Percentiles rank a stretch among this genome's conserved stretches.
These are phyloP conservation scores for Adansonia rubrostipa DNA, from an alignment of 441 rosid genomes.

Conservation along the genomic window DNA sequence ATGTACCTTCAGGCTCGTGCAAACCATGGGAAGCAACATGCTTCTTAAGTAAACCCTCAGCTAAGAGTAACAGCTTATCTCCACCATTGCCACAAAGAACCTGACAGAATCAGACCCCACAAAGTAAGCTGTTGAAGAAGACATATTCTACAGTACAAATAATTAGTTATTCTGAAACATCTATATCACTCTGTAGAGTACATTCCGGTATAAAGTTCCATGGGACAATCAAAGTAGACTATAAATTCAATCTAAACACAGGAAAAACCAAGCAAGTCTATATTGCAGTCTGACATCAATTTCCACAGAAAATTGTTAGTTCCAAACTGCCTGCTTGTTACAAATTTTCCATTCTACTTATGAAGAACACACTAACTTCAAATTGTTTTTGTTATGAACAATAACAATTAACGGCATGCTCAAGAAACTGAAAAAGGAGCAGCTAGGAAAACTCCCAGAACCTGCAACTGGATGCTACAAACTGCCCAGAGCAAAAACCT, in stretches of 20 bases:
- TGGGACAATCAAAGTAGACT: not conserved
- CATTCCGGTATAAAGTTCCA: not conserved
- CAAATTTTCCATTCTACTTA: not conserved
- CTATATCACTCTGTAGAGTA: not conserved
- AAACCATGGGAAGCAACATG: conserved; percentile 88
- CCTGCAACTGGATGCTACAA: conserved; percentile 99
- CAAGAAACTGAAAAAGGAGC: not conserved
- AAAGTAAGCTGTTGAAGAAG: conserved; percentile 26
- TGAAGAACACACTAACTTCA: not conserved
- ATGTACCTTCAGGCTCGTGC: conserved; percentile 96
- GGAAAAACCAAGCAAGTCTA: not conserved
- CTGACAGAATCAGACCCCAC: conserved; percentile 43
- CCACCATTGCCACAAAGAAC: conserved; percentile 89
- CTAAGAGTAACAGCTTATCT: conserved; percentile 81
- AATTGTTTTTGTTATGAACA: not conserved
- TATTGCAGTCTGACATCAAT: not conserved
- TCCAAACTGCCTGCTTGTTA: not conserved
- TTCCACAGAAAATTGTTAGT: conserved; percentile 3
- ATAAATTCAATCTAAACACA: not conserved
- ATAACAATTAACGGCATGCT: not conserved
- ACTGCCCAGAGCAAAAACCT: conserved; percentile 98
- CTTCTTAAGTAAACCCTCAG: conserved; percentile 95
- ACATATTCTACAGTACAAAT: conserved; percentile 5
- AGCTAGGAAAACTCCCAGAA: conserved; percentile 32
- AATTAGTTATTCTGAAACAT: conserved; percentile 13